Conservation (phyloP, 2,329 filamentous ascomycete species). For the Botrytis aclada region DNA sequence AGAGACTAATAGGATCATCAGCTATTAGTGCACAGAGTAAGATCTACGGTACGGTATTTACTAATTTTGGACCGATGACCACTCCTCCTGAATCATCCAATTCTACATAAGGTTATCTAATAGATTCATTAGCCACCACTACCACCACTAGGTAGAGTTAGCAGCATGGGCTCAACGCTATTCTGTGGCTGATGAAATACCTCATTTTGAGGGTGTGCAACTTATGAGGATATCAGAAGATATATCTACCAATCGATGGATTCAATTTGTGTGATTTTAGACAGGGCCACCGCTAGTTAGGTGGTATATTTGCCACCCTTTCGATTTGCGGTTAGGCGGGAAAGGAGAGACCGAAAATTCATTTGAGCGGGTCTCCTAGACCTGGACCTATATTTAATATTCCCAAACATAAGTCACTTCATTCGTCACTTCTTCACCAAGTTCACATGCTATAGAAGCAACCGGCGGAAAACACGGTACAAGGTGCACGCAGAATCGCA, state of each 20-base stretch:
- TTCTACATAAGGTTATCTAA: not conserved
- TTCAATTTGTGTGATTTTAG: not conserved
- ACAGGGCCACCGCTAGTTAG: not conserved
- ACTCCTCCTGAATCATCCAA: not conserved
- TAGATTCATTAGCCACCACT: not conserved
- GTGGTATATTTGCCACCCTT: not conserved
- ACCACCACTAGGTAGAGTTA: not conserved
- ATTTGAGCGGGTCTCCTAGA: not conserved
- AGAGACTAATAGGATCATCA: not conserved
- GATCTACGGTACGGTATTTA: not conserved
- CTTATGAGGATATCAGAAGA: not conserved
- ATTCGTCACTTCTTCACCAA: not conserved
- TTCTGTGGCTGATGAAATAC: no score
- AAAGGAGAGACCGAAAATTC: not conserved
- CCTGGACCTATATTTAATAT: no score
- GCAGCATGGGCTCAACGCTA: not conserved
- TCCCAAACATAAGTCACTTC: not conserved
- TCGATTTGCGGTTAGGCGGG: not conserved
- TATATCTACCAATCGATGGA: not conserved
- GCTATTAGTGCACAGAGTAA: not conserved
- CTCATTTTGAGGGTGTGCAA: not conserved
- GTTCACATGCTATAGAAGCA: not conserved
- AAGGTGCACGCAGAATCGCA: not conserved
- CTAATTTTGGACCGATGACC: not conserved
- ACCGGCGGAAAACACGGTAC: not conserved